Evolutionary conservation across 176 grass and related monocot species (phyloP).

Genomic region (Triticum aestivum): DNA sequence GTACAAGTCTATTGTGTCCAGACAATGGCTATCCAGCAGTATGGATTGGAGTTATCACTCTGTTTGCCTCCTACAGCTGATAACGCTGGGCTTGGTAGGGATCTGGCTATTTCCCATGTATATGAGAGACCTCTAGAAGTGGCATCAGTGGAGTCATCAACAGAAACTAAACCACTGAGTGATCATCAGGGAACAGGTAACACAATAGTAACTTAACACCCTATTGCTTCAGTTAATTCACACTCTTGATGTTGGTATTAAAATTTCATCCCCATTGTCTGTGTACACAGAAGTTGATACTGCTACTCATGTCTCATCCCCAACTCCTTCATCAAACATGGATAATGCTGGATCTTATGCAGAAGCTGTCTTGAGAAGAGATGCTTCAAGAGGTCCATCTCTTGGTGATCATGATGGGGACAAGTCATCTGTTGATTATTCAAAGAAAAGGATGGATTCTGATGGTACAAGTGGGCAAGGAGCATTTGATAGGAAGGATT

Average conservation of each 20-base stretch:
- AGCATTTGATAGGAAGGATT: conserved; percentile 37
- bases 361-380: conserved; percentile 45
- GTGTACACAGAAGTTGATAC: conserved; percentile 44
- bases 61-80: conserved; percentile 68
- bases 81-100: conserved; percentile 47
- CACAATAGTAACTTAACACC: conserved; percentile 16
- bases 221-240: conserved; percentile 28
- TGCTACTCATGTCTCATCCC: conserved; percentile 32
- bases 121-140: conserved; percentile 41
- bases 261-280: conserved; percentile 44
- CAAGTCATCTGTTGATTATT: conserved; percentile 40
- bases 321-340: conserved; percentile 33
- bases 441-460: conserved; percentile 39
- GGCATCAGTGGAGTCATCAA: conserved; percentile 25
- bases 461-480: conserved; percentile 29
- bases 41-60: conserved; percentile 79
- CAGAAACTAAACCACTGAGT: conserved; percentile 34
- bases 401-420: conserved; percentile 47
- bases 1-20: conserved; percentile 96
- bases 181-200: conserved; percentile 29
- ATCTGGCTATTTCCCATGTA: conserved; percentile 45
- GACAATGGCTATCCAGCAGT: conserved; percentile 97
- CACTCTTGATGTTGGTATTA: conserved; percentile 27
- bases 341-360: conserved; percentile 44
- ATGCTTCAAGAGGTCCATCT: conserved; percentile 47